Percentiles rank a stretch among this genome's conserved stretches.
Evolutionary conservation across 495 filamentous ascomycete genomes (phyloP).

Genomic region (Aspergillus conjunctus): DNA sequence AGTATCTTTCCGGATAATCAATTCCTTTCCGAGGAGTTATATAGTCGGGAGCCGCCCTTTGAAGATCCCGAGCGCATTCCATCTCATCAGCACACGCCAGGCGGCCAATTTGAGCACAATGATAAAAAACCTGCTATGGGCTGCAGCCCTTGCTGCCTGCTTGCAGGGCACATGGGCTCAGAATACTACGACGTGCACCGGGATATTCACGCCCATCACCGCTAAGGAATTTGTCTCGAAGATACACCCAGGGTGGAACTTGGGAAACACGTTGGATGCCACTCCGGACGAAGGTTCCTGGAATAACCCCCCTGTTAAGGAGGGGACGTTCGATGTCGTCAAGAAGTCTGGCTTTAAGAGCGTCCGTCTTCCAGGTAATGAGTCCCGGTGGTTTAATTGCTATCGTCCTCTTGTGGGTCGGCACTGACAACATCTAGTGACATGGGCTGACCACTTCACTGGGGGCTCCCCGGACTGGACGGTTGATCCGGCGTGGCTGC

Average conservation of each 20-base stretch:
- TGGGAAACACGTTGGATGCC: slow-evolving; percentile 61
- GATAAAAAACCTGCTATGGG: slow-evolving; percentile 13
- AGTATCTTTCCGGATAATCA: background rate
- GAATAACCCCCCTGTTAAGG: slow-evolving; percentile 55
- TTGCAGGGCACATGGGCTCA: slow-evolving; percentile 21
- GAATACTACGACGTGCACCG: slow-evolving; percentile 29
- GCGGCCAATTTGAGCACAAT: background rate
- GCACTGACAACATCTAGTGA: slow-evolving; percentile 42
- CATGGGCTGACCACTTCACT: slow-evolving; percentile 60
- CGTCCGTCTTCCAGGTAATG: slow-evolving; percentile 57
- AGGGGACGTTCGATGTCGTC: slow-evolving; percentile 52
- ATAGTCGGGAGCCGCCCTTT: background rate
- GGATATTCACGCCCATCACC: slow-evolving; percentile 40
- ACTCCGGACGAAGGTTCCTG: slow-evolving; percentile 59
- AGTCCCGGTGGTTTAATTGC: background rate
- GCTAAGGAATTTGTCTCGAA: slow-evolving; percentile 37
- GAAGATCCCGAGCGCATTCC: background rate
- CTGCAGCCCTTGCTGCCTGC: slow-evolving; percentile 19
- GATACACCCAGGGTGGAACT: slow-evolving; percentile 48
- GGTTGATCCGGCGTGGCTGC: slow-evolving; percentile 57
- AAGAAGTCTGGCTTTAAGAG: slow-evolving; percentile 59
- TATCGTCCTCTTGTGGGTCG: background rate
- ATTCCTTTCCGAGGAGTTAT: background rate
- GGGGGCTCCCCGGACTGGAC: slow-evolving; percentile 53
- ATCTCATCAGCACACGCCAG: slow-evolving; percentile 4